Percentiles rank a stretch among this genome's conserved stretches.
phyloP scores from a whole-genome alignment of 305 asterid species.

The Nicotiana rustica region DNA sequence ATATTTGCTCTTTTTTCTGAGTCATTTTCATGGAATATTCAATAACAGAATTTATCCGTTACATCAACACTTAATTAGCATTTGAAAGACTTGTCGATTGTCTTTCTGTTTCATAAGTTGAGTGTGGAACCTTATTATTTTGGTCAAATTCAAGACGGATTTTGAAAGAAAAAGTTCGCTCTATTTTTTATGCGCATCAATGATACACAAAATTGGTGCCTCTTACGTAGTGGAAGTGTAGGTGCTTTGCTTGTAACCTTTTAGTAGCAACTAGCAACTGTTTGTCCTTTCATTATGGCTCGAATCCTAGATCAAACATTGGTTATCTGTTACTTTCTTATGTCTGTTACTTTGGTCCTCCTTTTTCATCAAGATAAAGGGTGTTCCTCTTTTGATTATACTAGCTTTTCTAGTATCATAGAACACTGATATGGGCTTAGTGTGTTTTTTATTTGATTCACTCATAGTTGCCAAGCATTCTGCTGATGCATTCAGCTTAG shows the following conservation, averaged over 20 bases:
- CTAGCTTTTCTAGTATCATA: neutral
- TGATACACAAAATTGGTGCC: neutral
- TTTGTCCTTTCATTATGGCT: neutral
- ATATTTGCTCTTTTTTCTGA: no score
- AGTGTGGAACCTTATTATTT: no score
- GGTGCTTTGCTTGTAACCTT: neutral
- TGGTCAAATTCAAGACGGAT: no score
- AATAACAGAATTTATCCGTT: no score
- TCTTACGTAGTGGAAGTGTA: neutral
- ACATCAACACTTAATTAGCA: neutral
- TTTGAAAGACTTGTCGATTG: no score
- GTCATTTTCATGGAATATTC: no score
- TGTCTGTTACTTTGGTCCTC: neutral
- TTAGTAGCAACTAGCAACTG: neutral
- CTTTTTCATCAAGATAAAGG: neutral
- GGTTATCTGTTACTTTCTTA: neutral
- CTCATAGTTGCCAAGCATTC: neutral
- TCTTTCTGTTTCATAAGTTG: no score
- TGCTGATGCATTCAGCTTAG: neutral
- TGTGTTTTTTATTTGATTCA: neutral
- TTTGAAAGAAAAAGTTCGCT: no score
- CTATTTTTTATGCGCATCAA: no score
- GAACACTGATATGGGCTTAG: neutral
- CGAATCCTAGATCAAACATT: conserved; percentile 7
- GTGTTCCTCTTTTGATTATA: neutral